Conservation (phyloP, 2,329 filamentous ascomycete genomes). For the Phaeosphaeriaceae sp. region DNA sequence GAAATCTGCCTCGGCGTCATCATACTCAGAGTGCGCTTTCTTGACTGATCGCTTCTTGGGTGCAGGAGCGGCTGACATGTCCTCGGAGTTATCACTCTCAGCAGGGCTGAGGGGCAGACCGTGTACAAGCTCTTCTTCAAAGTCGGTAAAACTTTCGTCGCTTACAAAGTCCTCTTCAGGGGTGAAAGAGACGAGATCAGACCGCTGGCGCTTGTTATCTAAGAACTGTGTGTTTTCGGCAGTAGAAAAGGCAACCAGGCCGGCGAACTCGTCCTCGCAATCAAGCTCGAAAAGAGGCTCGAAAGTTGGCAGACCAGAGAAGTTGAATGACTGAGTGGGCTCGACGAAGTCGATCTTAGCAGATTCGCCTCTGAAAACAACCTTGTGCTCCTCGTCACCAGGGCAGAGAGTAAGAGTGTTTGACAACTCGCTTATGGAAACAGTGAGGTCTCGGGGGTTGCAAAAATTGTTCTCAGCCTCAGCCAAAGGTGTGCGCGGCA, state of each 20-base stretch:
- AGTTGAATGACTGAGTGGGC: slow-evolving; percentile 45
- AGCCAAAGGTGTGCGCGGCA: slow-evolving; percentile 70
- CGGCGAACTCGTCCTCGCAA: slow-evolving; percentile 86
- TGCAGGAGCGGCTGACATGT: slow-evolving; percentile 30
- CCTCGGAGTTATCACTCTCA: slow-evolving; percentile 54
- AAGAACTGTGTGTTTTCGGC: slow-evolving; percentile 65
- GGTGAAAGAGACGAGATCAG: slow-evolving; percentile 68
- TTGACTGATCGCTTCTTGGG: slow-evolving; percentile 39
- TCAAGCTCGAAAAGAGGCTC: slow-evolving; percentile 90
- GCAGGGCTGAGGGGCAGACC: slow-evolving; percentile 67
- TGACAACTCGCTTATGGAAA: slow-evolving; percentile 70
- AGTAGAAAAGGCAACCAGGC: slow-evolving; percentile 72
- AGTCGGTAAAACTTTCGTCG: slow-evolving; percentile 76
- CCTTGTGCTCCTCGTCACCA: slow-evolving; percentile 67
- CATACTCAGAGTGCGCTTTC: slow-evolving; percentile 36
- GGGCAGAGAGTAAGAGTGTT: slow-evolving; percentile 66
- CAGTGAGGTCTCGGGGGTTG: slow-evolving; percentile 87
- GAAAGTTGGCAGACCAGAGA: slow-evolving; percentile 71
- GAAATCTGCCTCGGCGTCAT: slow-evolving; percentile 46
- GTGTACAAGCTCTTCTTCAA: slow-evolving; percentile 71
- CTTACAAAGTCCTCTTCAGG: slow-evolving; percentile 77
- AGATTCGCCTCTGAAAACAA: slow-evolving; percentile 56
- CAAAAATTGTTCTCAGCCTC: slow-evolving; percentile 84
- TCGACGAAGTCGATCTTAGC: slow-evolving; percentile 48
- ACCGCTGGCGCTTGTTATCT: slow-evolving; percentile 73